These are phyloP conservation scores for Aspergillus cristatus DNA, from an alignment of 495 filamentous ascomycete species.

Conservation along the genomic window DNA sequence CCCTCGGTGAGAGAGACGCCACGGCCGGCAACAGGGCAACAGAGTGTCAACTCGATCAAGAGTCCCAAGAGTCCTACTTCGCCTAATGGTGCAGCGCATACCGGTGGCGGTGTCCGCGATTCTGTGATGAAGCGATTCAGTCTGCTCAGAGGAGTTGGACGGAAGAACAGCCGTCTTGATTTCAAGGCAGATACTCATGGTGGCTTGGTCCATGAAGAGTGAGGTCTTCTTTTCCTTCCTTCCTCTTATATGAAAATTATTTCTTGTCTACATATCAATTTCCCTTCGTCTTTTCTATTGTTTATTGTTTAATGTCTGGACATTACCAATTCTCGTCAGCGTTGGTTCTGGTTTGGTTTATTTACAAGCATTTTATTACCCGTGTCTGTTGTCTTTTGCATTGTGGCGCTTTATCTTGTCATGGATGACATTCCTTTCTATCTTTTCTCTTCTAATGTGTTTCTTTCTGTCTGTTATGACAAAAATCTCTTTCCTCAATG, in stretches of 20 bases:
- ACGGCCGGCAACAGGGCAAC: slow-evolving; percentile 27
- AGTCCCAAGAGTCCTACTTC: slow-evolving; percentile 10
- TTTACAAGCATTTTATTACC: not conserved
- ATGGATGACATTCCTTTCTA: slow-evolving; percentile 1
- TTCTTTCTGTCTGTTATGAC: slow-evolving; percentile 1
- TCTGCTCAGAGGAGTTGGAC: slow-evolving; percentile 35
- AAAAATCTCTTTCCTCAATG: not conserved
- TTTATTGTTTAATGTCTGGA: slow-evolving; percentile 17
- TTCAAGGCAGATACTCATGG: slow-evolving; percentile 26
- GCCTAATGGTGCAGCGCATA: slow-evolving; percentile 3
- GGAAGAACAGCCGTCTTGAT: slow-evolving; percentile 37
- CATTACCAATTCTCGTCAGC: slow-evolving; percentile 10
- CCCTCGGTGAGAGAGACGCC: slow-evolving; percentile 30
- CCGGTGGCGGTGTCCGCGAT: slow-evolving; percentile 26
- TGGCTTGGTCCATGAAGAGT: slow-evolving; percentile 30
- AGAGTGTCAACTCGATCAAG: slow-evolving; percentile 13
- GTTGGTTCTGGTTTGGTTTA: too few relatives aligned
- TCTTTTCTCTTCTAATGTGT: slow-evolving; percentile 6
- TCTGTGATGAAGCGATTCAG: slow-evolving; percentile 41
- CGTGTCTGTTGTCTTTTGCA: slow-evolving; percentile 10
- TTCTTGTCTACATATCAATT: slow-evolving; percentile 1
- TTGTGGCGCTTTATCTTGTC: slow-evolving; percentile 4
- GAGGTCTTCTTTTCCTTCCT: slow-evolving; percentile 6
- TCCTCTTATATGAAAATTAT: slow-evolving; percentile 4
- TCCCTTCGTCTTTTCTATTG: slow-evolving; percentile 12